Evolutionary conservation across 345 rosid genomes (phyloP).

Genomic region (Punica granatum): DNA sequence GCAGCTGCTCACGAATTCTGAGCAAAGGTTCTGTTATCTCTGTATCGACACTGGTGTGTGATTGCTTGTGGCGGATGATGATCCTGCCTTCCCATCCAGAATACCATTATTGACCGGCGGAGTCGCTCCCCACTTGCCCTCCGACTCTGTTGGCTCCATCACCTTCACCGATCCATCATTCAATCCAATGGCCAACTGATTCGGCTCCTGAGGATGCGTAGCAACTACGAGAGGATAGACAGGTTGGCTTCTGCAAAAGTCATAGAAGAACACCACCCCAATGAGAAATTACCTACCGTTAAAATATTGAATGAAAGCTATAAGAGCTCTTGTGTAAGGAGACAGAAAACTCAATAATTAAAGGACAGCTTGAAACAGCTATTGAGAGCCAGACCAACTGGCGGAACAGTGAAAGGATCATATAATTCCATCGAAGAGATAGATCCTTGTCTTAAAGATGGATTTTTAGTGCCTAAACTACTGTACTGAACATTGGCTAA

Average conservation of each 20-base stretch:
- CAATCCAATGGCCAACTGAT: constrained; percentile 72
- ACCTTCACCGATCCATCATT: constrained; percentile 63
- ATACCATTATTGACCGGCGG: constrained; percentile 61
- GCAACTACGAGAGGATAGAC: constrained; percentile 67
- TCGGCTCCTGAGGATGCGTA: constrained; percentile 62
- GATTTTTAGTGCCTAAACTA: neutral
- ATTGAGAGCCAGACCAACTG: neutral
- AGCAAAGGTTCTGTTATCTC: constrained; percentile 30
- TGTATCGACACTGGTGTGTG: constrained; percentile 63
- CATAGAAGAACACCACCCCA: neutral
- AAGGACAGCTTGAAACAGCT: neutral
- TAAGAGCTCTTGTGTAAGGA: neutral
- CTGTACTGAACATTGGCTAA: too few species aligned
- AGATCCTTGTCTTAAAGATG: neutral
- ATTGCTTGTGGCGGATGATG: constrained; percentile 76
- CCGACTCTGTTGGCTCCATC: constrained; percentile 62
- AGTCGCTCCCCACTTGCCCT: constrained; percentile 63
- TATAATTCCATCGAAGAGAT: neutral
- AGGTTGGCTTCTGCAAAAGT: constrained; percentile 43
- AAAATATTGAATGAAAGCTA: neutral
- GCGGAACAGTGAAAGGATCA: neutral
- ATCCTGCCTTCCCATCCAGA: constrained; percentile 48
- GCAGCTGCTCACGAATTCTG: neutral
- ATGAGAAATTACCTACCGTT: neutral
- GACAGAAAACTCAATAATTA: neutral